phyloP scores from a whole-genome alignment of 2,329 filamentous ascomycete species.

The Paracamarosporium sp. region DNA sequence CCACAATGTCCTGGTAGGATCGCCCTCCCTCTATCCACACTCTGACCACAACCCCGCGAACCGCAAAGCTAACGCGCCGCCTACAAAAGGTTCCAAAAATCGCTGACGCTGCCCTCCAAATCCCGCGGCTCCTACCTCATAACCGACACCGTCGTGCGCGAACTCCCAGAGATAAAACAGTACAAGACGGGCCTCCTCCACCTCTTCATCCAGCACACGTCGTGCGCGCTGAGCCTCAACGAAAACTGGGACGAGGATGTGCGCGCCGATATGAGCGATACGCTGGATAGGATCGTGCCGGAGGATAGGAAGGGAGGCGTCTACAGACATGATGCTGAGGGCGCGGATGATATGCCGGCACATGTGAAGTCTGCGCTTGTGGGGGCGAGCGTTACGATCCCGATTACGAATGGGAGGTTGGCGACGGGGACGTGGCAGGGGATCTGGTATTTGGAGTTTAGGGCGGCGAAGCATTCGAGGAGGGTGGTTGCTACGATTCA shows the following conservation, averaged over 20 bases:
- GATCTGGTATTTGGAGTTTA: slow-evolving; percentile 95
- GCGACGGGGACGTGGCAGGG: slow-evolving; percentile 80
- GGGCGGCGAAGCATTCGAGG: slow-evolving; percentile 75
- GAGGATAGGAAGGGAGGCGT: slow-evolving; percentile 69
- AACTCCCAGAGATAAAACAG: slow-evolving; percentile 78
- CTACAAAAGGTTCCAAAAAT: slow-evolving; percentile 74
- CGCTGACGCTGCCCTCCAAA: slow-evolving; percentile 77
- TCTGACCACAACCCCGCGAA: background rate
- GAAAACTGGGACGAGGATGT: slow-evolving; percentile 91
- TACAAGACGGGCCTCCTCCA: slow-evolving; percentile 80
- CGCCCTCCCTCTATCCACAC: background rate
- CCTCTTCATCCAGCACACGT: slow-evolving; percentile 95
- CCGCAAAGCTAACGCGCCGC: background rate
- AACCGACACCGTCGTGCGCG: slow-evolving; percentile 73
- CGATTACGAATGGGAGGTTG: slow-evolving; percentile 84
- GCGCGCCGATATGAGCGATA: slow-evolving; percentile 91
- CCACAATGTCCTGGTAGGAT: slow-evolving; percentile 40
- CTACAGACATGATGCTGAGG: slow-evolving; percentile 88
- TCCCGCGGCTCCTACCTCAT: slow-evolving; percentile 88
- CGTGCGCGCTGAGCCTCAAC: slow-evolving; percentile 87
- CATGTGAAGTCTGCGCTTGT: slow-evolving; percentile 93
- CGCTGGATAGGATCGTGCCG: slow-evolving; percentile 87
- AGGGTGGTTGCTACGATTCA: slow-evolving; percentile 93
- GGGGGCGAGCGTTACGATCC: slow-evolving; percentile 87
- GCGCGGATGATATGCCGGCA: slow-evolving; percentile 92